Evolutionary conservation across 2,329 filamentous ascomycete genomes (phyloP).

Genomic region (Ascochyta pisi): DNA sequence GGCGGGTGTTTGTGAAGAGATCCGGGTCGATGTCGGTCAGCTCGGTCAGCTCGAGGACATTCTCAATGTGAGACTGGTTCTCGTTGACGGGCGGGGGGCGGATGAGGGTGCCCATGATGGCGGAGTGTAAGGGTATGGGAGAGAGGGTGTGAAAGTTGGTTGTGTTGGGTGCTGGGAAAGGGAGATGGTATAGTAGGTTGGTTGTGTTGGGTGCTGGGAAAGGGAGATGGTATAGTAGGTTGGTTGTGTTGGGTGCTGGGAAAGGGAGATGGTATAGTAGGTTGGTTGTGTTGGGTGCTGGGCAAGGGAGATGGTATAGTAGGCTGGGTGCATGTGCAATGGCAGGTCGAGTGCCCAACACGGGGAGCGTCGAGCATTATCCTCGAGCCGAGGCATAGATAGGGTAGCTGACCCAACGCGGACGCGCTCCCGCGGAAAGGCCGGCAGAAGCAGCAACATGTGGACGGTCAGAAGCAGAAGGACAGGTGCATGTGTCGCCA

Average conservation of each 20-base stretch:
- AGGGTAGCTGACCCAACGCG: constrained; percentile 9
- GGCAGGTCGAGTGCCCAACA: neutral
- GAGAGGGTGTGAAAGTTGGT: neutral
- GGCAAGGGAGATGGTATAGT: neutral
- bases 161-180: too few relatives aligned
- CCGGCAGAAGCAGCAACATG: neutral
- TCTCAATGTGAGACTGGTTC: constrained; percentile 82
- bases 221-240: too few relatives aligned
- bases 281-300: neutral
- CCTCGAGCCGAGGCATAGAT: constrained; percentile 32
- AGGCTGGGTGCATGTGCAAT: constrained; percentile 9
- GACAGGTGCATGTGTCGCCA: neutral
- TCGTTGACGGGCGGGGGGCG: constrained; percentile 75
- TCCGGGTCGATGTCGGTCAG: constrained; percentile 78
- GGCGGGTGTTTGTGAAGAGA: constrained; percentile 93
- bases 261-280: too few relatives aligned
- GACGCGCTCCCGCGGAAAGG: constrained; percentile 4
- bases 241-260: too few relatives aligned
- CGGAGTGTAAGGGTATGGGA: neutral
- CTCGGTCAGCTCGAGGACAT: constrained; percentile 84
- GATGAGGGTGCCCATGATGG: constrained; percentile 66
- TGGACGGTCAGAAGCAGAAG: neutral
- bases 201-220: too few relatives aligned
- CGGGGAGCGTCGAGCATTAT: constrained; percentile 9
- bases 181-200: too few relatives aligned